Evolutionary conservation across 352 stramenopile genomes (phyloP).

Genomic region (Pythium angustatum): DNA sequence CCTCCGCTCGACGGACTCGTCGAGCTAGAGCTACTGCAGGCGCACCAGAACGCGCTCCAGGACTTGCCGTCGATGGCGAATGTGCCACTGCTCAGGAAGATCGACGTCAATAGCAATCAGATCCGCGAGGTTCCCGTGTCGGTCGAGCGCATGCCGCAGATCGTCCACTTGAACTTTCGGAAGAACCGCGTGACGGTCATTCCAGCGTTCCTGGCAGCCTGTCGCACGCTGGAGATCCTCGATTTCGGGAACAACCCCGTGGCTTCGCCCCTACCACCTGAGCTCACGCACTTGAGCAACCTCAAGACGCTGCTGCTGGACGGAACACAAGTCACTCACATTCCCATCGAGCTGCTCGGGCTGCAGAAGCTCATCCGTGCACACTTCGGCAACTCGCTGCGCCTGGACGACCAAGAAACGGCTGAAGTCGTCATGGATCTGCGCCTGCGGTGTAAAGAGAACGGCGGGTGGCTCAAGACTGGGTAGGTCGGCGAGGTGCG

Average conservation of each 20-base stretch:
- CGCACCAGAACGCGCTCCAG: conserved; percentile 63
- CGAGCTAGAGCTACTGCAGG: conserved; percentile 62
- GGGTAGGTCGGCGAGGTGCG: conserved; percentile 28
- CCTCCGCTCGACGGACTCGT: conserved; percentile 49
- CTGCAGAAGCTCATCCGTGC: conserved; percentile 53
- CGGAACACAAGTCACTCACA: conserved; percentile 39
- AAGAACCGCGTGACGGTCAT: conserved; percentile 61
- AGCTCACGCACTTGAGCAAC: conserved; percentile 44
- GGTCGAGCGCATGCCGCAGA: conserved; percentile 55
- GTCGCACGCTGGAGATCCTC: conserved; percentile 63
- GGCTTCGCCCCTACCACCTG: conserved; percentile 37
- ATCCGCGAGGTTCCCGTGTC: conserved; percentile 49
- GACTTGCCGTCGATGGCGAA: conserved; percentile 64
- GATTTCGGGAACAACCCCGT: conserved; percentile 73
- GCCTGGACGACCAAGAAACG: conserved; percentile 69
- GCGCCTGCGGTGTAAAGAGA: conserved; percentile 45
- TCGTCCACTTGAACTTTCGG: conserved; percentile 67
- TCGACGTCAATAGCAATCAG: conserved; percentile 77
- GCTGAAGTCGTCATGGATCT: conserved; percentile 64
- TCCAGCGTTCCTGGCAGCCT: conserved; percentile 43
- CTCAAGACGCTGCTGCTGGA: conserved; percentile 75
- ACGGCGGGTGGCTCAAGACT: conserved; percentile 67
- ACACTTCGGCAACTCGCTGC: conserved; percentile 52
- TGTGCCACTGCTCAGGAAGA: conserved; percentile 63
- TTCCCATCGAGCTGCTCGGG: conserved; percentile 69